A percentile compares a stretch with the other conserved stretches of the same genome.
phyloP scores from a whole-genome alignment of 1,284 basidiomycete species.

The Rhodotorula sp. region DNA sequence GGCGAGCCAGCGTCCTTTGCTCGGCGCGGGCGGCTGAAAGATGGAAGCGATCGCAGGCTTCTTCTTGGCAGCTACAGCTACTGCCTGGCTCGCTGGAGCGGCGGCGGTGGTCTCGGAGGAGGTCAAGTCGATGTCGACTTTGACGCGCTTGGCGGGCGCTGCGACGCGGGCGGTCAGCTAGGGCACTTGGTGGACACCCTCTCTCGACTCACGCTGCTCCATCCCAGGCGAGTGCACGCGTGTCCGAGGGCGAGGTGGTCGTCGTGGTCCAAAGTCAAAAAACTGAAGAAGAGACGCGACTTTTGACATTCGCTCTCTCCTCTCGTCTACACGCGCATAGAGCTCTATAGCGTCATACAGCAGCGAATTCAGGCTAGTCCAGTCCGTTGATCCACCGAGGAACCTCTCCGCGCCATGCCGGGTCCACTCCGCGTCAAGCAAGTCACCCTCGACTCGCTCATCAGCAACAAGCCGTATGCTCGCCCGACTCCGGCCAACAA shows the following conservation, averaged over 20 bases:
- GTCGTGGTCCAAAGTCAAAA: not conserved
- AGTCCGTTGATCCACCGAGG: too few species aligned
- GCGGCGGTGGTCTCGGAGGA: not conserved
- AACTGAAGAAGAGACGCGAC: not conserved
- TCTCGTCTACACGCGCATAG: not conserved
- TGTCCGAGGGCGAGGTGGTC: too few species aligned
- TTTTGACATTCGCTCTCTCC: not conserved
- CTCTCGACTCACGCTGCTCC: not conserved
- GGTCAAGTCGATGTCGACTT: constrained; percentile 7
- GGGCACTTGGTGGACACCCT: too few species aligned
- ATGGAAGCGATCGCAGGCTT: constrained; percentile 9
- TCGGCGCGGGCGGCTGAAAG: constrained; percentile 1
- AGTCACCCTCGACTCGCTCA: not conserved
- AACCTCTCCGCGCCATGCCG: not conserved
- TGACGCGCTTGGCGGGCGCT: constrained; percentile 10
- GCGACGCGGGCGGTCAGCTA: not conserved
- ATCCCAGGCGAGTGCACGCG: not conserved
- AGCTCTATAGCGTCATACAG: not conserved
- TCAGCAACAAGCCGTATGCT: not conserved
- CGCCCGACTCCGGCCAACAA: not conserved
- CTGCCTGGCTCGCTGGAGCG: not conserved
- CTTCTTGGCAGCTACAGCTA: not conserved
- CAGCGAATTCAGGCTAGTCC: not conserved
- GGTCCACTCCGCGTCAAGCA: not conserved
- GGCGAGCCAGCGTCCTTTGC: constrained; percentile 4